phyloP scores from a whole-genome alignment of 2,329 filamentous ascomycete genomes.

The Neopestalotiopsis sp. region DNA sequence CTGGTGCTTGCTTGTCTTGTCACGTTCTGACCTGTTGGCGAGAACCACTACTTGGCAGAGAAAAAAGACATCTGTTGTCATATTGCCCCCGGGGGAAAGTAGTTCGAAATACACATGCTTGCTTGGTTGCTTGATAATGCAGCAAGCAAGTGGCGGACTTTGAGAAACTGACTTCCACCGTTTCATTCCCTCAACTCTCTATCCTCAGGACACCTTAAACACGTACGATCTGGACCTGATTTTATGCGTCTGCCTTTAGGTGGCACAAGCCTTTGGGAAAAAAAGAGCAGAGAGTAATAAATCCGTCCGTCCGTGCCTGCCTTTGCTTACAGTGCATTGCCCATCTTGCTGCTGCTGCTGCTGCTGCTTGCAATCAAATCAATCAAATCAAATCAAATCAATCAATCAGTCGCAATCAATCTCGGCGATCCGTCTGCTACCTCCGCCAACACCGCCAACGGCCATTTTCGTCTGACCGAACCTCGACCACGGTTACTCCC shows the following conservation, averaged over 20 bases:
- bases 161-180: conserved; percentile 2
- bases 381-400: not conserved
- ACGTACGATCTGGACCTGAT: conserved; percentile 1
- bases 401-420: not conserved
- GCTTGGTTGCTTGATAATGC: conserved; percentile 1
- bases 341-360: not conserved
- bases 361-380: not conserved
- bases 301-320: not conserved
- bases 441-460: not conserved
- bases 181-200: not conserved
- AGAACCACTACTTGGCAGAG: not conserved
- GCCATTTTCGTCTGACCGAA: conserved; percentile 1
- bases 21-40: not conserved
- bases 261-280: not conserved
- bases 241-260: not conserved
- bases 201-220: not conserved
- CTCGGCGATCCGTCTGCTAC: conserved; percentile 1
- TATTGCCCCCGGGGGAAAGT: not conserved
- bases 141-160: not conserved
- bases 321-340: not conserved
- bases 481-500: conserved; percentile 5
- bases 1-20: not conserved
- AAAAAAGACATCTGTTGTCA: not conserved
- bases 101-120: not conserved
- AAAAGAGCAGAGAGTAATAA: not conserved